Conservation (phyloP, 148 eudicot genomes). For the Agrostemma githago region DNA sequence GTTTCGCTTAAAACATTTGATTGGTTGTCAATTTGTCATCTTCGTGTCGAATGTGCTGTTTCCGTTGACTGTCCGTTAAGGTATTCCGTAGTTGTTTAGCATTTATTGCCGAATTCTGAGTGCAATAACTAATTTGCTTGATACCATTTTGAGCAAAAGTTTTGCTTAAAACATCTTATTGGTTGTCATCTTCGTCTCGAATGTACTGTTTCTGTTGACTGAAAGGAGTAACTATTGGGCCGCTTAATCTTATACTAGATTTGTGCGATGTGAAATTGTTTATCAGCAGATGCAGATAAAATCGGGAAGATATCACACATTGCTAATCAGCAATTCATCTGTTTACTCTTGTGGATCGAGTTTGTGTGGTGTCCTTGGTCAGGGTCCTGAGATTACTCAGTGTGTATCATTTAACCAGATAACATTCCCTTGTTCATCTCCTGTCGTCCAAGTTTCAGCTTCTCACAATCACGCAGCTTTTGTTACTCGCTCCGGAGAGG, state of each 20-base stretch:
- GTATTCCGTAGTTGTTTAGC: no score
- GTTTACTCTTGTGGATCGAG: constrained; percentile 93
- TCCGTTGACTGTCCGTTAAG: no score
- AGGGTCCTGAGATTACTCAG: constrained; percentile 84
- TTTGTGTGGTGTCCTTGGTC: constrained; percentile 97
- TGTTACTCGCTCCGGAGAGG: constrained; percentile 82
- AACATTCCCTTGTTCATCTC: constrained; percentile 52
- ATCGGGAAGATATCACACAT: constrained; percentile 84
- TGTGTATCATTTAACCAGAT: constrained; percentile 66
- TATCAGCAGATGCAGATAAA: constrained; percentile 85
- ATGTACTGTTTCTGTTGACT: no score
- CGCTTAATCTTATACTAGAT: background rate
- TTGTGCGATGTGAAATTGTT: constrained; percentile 8
- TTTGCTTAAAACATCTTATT: no score
- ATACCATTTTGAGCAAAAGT: no score
- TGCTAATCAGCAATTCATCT: constrained; percentile 66
- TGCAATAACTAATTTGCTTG: no score
- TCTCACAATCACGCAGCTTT: constrained; percentile 96
- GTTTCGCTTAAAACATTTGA: background rate
- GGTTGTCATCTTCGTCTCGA: no score
- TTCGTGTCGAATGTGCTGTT: no score
- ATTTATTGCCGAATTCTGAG: no score
- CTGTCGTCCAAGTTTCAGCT: constrained; percentile 76
- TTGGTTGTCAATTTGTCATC: no score
- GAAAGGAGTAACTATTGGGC: background rate